These are phyloP conservation scores for Saxispiralis lemnorum DNA, from an alignment of 495 filamentous ascomycete species.

Conservation along the genomic window DNA sequence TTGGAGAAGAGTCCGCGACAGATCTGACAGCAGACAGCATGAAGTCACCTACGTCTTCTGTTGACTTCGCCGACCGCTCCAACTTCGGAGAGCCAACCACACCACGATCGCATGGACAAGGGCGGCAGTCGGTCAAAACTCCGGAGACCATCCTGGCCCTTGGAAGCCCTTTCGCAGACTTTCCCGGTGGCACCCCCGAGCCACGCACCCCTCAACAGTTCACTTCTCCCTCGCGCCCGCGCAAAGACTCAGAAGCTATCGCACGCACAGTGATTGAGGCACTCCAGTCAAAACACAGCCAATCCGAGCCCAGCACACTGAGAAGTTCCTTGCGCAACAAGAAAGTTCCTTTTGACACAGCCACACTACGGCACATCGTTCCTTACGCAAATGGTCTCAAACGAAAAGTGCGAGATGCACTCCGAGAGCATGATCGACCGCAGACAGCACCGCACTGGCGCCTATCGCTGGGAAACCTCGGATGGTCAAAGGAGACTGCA, in stretches of 20 bases:
- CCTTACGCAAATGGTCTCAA: constrained; percentile 66
- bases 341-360: constrained; percentile 83
- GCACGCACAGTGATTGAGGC: constrained; percentile 68
- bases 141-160: no score
- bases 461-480: constrained; percentile 16
- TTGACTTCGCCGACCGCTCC: no score
- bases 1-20: background rate
- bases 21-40: no score
- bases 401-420: constrained; percentile 58
- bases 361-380: constrained; percentile 71
- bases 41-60: no score
- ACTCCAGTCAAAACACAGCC: constrained; percentile 50
- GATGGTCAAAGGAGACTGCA: background rate
- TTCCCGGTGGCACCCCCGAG: background rate
- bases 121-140: no score
- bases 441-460: constrained; percentile 38
- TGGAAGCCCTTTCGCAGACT: no score
- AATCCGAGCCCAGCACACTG: constrained; percentile 31
- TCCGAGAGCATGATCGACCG: constrained; percentile 29
- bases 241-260: constrained; percentile 40
- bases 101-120: no score
- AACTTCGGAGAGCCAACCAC: no score
- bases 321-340: constrained; percentile 35
- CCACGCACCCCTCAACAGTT: constrained; percentile 7
- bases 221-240: constrained; percentile 19